A percentile compares a stretch with the other conserved stretches of the same genome.
Conservation (phyloP, 2,329 filamentous ascomycete genomes). For the Ophiostoma perfectum region DNA sequence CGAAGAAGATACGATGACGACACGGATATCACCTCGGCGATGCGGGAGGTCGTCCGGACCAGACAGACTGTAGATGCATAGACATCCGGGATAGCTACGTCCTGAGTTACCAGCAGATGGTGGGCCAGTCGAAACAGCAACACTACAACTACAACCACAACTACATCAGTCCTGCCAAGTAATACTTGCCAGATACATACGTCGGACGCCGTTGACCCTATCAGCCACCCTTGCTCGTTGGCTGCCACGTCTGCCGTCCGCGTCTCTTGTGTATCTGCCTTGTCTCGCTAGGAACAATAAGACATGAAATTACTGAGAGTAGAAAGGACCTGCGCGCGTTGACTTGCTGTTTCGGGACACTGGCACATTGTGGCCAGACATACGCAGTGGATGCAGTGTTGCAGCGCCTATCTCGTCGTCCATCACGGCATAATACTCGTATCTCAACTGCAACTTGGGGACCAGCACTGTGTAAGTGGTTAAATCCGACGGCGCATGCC, state of each 20-base stretch:
- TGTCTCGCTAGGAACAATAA: neutral
- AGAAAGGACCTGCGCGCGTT: conserved; percentile 14
- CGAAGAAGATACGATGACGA: no score
- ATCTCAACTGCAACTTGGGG: neutral
- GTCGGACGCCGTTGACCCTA: neutral
- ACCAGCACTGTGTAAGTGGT: neutral
- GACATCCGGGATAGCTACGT: no score
- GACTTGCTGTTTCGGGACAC: conserved; percentile 18
- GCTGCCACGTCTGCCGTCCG: neutral
- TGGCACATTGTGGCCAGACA: neutral
- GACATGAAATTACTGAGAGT: neutral
- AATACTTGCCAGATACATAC: no score
- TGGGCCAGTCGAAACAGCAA: no score
- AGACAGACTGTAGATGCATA: no score
- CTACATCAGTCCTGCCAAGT: no score
- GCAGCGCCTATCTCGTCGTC: neutral
- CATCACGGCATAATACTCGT: neutral
- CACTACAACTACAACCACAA: no score
- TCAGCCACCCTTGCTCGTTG: neutral
- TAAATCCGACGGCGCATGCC: neutral
- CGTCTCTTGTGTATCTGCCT: neutral
- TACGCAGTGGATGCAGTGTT: neutral
- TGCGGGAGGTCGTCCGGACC: no score
- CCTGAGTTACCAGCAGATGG: no score
- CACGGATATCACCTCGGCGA: no score